A percentile compares a stretch with the other conserved stretches of the same genome.
phyloP scores from a whole-genome alignment of 2,329 filamentous ascomycete genomes.

The Fusarium brachygibbosum region DNA sequence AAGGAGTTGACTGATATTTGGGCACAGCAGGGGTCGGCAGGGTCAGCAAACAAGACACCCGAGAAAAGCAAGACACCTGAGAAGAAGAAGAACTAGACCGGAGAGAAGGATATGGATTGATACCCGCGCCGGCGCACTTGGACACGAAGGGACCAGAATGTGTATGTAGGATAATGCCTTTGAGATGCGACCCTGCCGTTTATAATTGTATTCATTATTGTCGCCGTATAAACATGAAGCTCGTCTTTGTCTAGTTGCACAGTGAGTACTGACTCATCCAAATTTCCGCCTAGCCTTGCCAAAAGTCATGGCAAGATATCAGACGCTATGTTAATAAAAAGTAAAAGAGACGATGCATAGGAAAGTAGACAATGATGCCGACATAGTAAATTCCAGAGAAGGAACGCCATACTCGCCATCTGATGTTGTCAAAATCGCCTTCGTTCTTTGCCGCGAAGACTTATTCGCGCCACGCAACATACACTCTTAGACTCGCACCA shows the following conservation, averaged over 20 bases:
- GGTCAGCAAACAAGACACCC: neutral
- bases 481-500: constrained; percentile 93
- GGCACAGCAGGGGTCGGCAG: constrained; percentile 21
- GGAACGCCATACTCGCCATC: constrained; percentile 37
- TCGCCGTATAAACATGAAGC: constrained; percentile 17
- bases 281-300: neutral
- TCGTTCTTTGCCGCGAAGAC: constrained; percentile 64
- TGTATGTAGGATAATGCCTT: constrained; percentile 10
- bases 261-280: constrained; percentile 13
- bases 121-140: constrained; percentile 41
- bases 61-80: neutral
- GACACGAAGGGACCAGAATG: constrained; percentile 24
- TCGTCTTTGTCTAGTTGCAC: constrained; percentile 17
- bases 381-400: constrained; percentile 12
- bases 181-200: constrained; percentile 12
- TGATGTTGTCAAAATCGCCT: constrained; percentile 58
- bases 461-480: constrained; percentile 82
- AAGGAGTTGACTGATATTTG: constrained; percentile 33
- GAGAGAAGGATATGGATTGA: constrained; percentile 18
- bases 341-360: constrained; percentile 4
- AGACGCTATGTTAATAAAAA: neutral
- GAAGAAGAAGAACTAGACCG: neutral
- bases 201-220: constrained; percentile 27
- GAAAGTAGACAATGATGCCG: constrained; percentile 4
- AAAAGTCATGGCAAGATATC: neutral